Percentiles rank a stretch among this genome's conserved stretches.
Conservation (phyloP, 106 monocot genomes). For the Chionographis japonica region DNA sequence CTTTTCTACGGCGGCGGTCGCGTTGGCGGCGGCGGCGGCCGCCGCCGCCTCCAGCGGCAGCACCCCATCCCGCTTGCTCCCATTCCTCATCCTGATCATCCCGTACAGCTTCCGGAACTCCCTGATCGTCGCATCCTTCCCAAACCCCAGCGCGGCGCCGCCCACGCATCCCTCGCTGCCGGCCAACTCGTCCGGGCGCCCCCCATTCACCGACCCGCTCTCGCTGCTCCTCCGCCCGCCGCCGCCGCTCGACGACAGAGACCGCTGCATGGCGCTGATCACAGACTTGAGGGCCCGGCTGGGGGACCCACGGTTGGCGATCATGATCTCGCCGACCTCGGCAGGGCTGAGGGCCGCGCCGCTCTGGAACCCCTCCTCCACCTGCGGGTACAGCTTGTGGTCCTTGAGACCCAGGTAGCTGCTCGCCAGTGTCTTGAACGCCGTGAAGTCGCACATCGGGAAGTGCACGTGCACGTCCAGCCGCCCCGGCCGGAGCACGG, state of each 20-base stretch:
- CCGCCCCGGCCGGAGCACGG: slow-evolving; percentile 44
- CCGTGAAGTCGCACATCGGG: slow-evolving; percentile 61
- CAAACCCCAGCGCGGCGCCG: slow-evolving; percentile 7
- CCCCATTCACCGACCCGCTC: neutral
- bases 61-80: slow-evolving; percentile 31
- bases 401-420: slow-evolving; percentile 60
- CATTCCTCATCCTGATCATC: slow-evolving; percentile 34
- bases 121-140: slow-evolving; percentile 32
- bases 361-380: slow-evolving; percentile 56
- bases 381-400: slow-evolving; percentile 64
- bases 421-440: slow-evolving; percentile 60
- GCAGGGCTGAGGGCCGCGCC: slow-evolving; percentile 46
- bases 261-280: slow-evolving; percentile 38
- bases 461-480: slow-evolving; percentile 60
- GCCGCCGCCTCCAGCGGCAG: slow-evolving; percentile 21
- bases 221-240: slow-evolving; percentile 17
- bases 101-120: slow-evolving; percentile 75
- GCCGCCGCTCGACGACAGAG: neutral
- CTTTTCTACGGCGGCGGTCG: too few species aligned
- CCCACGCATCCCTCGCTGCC: slow-evolving; percentile 1
- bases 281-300: slow-evolving; percentile 55
- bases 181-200: neutral
- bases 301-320: slow-evolving; percentile 54
- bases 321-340: slow-evolving; percentile 76
- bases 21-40: slow-evolving; percentile 11